Conservation (phyloP, 2,329 filamentous ascomycete species). For the Colletotrichum endophyticum region DNA sequence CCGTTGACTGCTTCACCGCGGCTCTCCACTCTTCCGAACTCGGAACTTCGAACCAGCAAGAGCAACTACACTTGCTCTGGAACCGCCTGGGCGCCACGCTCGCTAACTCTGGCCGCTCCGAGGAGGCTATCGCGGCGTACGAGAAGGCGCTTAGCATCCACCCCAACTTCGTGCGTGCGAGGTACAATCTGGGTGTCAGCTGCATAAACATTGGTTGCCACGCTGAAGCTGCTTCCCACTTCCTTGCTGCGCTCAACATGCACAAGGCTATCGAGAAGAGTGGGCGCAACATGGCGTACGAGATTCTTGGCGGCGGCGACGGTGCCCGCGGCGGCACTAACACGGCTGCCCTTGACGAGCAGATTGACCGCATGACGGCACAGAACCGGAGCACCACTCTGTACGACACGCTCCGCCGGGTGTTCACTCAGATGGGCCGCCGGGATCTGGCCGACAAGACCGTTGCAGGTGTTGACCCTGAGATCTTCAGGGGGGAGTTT, state of each 20-base stretch:
- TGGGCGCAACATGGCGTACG: slow-evolving; percentile 80
- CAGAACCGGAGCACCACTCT: slow-evolving; percentile 98
- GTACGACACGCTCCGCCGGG: slow-evolving; percentile 90
- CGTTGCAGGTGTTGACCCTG: slow-evolving; percentile 87
- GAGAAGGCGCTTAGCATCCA: slow-evolving; percentile 88
- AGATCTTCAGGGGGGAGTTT: slow-evolving; percentile 87
- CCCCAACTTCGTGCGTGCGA: slow-evolving; percentile 94
- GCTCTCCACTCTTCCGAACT: slow-evolving; percentile 86
- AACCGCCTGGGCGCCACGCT: slow-evolving; percentile 95
- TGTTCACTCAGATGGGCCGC: slow-evolving; percentile 96
- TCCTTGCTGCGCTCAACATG: slow-evolving; percentile 92
- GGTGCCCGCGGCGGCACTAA: slow-evolving; percentile 37
- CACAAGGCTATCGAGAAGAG: slow-evolving; percentile 91
- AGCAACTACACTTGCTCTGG: slow-evolving; percentile 93
- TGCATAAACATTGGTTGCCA: slow-evolving; percentile 98
- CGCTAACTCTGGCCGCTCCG: slow-evolving; percentile 89
- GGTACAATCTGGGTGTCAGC: slow-evolving; percentile 94
- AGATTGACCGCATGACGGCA: slow-evolving; percentile 84
- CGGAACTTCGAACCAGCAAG: slow-evolving; percentile 81
- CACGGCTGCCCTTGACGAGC: slow-evolving; percentile 65
- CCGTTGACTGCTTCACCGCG: slow-evolving; percentile 96
- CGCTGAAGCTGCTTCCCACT: slow-evolving; percentile 89
- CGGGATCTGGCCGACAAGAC: slow-evolving; percentile 88
- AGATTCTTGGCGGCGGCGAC: slow-evolving; percentile 70
- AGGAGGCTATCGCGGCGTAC: slow-evolving; percentile 97